Conservation (phyloP, 371 early-diverging fungal species). For the Mortierella polycephala region DNA sequence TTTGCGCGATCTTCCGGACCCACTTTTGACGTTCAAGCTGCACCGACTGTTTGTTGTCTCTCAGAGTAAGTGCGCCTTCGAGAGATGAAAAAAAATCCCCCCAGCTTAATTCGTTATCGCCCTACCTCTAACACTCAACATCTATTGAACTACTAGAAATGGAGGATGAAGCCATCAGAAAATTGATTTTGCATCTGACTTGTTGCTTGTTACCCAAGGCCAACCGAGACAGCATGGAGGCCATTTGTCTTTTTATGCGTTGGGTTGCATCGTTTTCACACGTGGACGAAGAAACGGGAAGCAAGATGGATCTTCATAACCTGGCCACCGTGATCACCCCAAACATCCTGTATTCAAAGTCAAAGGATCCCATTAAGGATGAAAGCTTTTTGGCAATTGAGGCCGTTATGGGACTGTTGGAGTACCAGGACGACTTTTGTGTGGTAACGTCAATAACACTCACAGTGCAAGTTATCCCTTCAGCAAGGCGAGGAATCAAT, state of each 20-base stretch:
- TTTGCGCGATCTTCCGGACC: constrained; percentile 95
- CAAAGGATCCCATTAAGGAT: constrained; percentile 83
- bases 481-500: too few species aligned
- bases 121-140: background rate
- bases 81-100: background rate
- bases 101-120: too few species aligned
- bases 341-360: constrained; percentile 88
- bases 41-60: constrained; percentile 83
- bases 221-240: constrained; percentile 91
- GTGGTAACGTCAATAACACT: constrained; percentile 55
- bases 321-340: constrained; percentile 95
- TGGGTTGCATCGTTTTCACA: constrained; percentile 80
- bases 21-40: constrained; percentile 88
- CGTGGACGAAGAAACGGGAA: constrained; percentile 76
- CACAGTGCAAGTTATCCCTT: too few species aligned
- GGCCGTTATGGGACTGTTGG: constrained; percentile 76
- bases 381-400: constrained; percentile 81
- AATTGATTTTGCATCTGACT: constrained; percentile 77
- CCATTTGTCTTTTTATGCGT: constrained; percentile 85
- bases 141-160: constrained; percentile 54
- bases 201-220: constrained; percentile 88
- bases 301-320: constrained; percentile 91
- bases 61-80: constrained; percentile 65
- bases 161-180: constrained; percentile 59
- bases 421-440: constrained; percentile 81